Evolutionary conservation across 352 stramenopile species (phyloP).

Genomic region (Phytopythium mirpurense): DNA sequence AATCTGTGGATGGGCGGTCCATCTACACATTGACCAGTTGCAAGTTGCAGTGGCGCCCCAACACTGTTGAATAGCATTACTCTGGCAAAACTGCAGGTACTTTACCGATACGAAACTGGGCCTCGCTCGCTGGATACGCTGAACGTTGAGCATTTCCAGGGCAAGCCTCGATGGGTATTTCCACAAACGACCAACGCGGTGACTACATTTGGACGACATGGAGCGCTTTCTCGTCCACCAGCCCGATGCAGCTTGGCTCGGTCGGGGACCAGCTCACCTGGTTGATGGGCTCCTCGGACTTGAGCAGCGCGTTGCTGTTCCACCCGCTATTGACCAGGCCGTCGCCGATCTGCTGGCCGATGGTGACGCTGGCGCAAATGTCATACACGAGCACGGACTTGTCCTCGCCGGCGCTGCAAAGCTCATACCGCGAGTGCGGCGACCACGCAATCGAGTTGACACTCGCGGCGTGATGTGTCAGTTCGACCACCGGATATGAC

Average conservation of each 20-base stretch:
- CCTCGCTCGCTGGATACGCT: too few species aligned
- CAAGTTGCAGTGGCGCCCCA: too few species aligned
- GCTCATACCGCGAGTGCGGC: constrained; percentile 86
- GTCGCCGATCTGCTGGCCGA: constrained; percentile 15
- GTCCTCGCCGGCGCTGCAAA: constrained; percentile 96
- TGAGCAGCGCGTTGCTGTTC: constrained; percentile 51
- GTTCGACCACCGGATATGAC: constrained; percentile 87
- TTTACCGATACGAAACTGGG: too few species aligned
- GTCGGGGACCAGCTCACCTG: constrained; percentile 90
- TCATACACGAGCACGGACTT: constrained; percentile 96
- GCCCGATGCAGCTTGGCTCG: constrained; percentile 94
- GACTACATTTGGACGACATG: constrained; percentile 89
- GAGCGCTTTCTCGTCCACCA: constrained; percentile 93
- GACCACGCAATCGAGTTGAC: constrained; percentile 98
- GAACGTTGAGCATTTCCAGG: too few species aligned
- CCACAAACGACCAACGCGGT: too few species aligned
- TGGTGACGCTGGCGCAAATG: constrained; percentile 35
- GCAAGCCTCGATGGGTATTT: too few species aligned
- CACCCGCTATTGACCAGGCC: constrained; percentile 19
- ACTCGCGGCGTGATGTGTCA: constrained; percentile 87
- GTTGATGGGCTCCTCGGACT: constrained; percentile 67
- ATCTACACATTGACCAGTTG: too few species aligned
- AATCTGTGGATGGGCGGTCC: too few species aligned
- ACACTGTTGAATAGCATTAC: too few species aligned
- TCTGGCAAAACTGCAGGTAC: too few species aligned